These are phyloP conservation scores for Naganishia antarctica DNA, from an alignment of 768 basidiomycete species.

Conservation along the genomic window DNA sequence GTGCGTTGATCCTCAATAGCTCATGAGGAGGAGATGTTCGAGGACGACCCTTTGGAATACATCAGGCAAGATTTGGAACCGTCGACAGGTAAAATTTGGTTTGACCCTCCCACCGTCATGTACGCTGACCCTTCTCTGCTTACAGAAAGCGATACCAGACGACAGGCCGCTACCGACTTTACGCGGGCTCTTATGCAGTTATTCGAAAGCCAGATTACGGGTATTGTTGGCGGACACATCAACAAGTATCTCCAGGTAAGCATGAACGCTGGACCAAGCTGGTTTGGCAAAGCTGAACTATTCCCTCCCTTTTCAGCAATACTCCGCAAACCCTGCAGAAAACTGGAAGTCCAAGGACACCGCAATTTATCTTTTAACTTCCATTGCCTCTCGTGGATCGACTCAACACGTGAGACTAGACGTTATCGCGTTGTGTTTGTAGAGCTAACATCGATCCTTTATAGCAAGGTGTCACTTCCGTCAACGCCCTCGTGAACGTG, in stretches of 20 bases:
- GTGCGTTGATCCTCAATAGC: constrained; percentile 50
- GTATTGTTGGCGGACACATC: constrained; percentile 82
- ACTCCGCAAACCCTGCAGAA: constrained; percentile 54
- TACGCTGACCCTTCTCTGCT: too few relatives aligned
- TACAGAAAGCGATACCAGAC: constrained; percentile 74
- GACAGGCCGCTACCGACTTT: constrained; percentile 94
- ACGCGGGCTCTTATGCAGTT: constrained; percentile 77
- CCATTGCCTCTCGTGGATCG: constrained; percentile 81
- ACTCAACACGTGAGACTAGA: constrained; percentile 65
- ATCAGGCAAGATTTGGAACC: constrained; percentile 77
- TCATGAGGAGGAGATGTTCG: constrained; percentile 90
- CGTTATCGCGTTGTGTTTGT: not conserved
- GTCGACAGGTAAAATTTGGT: constrained; percentile 53
- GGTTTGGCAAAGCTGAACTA: not conserved
- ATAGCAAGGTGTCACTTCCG: constrained; percentile 87
- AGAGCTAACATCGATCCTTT: not conserved
- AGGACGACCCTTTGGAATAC: constrained; percentile 93
- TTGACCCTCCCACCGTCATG: too few relatives aligned
- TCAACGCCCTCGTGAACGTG: constrained; percentile 84
- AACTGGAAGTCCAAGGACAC: constrained; percentile 93
- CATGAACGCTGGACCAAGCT: not conserved
- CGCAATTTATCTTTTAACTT: constrained; percentile 87
- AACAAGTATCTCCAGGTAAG: constrained; percentile 59
- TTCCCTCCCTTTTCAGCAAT: constrained; percentile 51
- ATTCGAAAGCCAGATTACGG: constrained; percentile 78